A percentile compares a stretch with the other conserved stretches of the same genome.
These are phyloP conservation scores for Pestalotiopsis sp. DNA, from an alignment of 2,329 filamentous ascomycete genomes.

Conservation along the genomic window DNA sequence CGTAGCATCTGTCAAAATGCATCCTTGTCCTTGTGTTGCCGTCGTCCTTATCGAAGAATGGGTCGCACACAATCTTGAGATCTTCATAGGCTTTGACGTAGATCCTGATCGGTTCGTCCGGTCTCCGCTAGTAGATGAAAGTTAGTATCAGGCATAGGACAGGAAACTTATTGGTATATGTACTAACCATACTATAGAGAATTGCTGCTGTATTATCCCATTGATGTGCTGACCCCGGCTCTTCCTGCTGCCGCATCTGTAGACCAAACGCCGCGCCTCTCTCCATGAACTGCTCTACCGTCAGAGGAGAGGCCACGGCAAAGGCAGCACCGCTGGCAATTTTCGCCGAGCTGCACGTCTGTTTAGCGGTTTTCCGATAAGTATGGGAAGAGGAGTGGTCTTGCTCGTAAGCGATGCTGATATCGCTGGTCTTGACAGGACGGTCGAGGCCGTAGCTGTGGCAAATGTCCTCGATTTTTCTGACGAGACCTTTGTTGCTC, in stretches of 20 bases:
- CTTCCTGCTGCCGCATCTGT: constrained; percentile 11
- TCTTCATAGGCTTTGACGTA: constrained; percentile 7
- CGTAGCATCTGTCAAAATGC: constrained; percentile 15
- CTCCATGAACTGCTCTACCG: constrained; percentile 15
- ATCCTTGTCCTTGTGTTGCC: not conserved
- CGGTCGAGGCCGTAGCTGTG: not conserved
- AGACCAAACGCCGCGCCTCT: constrained; percentile 16
- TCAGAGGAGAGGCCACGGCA: constrained; percentile 12
- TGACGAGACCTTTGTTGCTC: constrained; percentile 10
- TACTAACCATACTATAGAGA: constrained; percentile 13
- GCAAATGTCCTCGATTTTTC: constrained; percentile 4
- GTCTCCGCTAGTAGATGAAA: not conserved
- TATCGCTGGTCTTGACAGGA: constrained; percentile 11
- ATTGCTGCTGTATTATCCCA: constrained; percentile 13
- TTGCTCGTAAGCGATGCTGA: constrained; percentile 2
- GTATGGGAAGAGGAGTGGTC: not conserved
- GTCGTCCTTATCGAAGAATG: constrained; percentile 14
- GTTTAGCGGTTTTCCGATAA: not conserved
- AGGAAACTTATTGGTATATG: not conserved
- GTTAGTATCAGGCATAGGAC: not conserved
- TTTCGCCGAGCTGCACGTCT: constrained; percentile 10
- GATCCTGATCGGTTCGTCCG: not conserved
- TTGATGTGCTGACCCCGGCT: constrained; percentile 4
- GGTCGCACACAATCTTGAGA: constrained; percentile 17
- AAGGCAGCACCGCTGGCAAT: constrained; percentile 18